Evolutionary conservation across 768 basidiomycete genomes (phyloP).

Genomic region (Tephrocybe sp.): DNA sequence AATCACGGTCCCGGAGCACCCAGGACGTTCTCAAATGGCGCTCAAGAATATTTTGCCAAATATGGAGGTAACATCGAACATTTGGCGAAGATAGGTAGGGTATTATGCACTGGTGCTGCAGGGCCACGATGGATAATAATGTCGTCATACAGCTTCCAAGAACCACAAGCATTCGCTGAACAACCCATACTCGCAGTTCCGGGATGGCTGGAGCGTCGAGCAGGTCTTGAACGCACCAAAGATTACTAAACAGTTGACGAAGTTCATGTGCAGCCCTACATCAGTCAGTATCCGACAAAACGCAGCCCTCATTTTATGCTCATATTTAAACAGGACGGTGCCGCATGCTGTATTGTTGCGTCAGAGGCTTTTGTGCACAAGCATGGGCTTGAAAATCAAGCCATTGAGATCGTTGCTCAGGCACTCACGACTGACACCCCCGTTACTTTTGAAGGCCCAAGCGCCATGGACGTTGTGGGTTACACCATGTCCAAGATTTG

Average conservation of each 20-base stretch:
- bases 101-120: no score
- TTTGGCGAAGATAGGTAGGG: no score
- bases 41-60: slow-evolving; percentile 75
- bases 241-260: slow-evolving; percentile 73
- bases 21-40: slow-evolving; percentile 74
- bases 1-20: slow-evolving; percentile 73
- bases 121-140: neutral
- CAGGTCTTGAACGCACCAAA: slow-evolving; percentile 66
- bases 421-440: slow-evolving; percentile 67
- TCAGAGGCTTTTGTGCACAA: slow-evolving; percentile 76
- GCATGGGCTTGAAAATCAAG: slow-evolving; percentile 79
- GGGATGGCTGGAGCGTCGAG: slow-evolving; percentile 73
- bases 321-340: slow-evolving; percentile 55
- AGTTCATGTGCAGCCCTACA: slow-evolving; percentile 88
- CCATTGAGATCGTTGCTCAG: slow-evolving; percentile 77
- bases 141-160: slow-evolving; percentile 60
- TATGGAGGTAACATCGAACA: slow-evolving; percentile 49
- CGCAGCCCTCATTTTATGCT: neutral
- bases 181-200: slow-evolving; percentile 87
- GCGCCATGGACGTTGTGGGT: slow-evolving; percentile 82
- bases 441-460: slow-evolving; percentile 61
- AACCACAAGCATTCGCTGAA: slow-evolving; percentile 81
- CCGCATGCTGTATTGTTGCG: slow-evolving; percentile 74
- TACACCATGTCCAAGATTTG: slow-evolving; percentile 72
- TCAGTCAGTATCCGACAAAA: slow-evolving; percentile 43